These are phyloP conservation scores for Krasilnikovozyma curviuscula DNA, from an alignment of 768 basidiomycete genomes.

Conservation along the genomic window DNA sequence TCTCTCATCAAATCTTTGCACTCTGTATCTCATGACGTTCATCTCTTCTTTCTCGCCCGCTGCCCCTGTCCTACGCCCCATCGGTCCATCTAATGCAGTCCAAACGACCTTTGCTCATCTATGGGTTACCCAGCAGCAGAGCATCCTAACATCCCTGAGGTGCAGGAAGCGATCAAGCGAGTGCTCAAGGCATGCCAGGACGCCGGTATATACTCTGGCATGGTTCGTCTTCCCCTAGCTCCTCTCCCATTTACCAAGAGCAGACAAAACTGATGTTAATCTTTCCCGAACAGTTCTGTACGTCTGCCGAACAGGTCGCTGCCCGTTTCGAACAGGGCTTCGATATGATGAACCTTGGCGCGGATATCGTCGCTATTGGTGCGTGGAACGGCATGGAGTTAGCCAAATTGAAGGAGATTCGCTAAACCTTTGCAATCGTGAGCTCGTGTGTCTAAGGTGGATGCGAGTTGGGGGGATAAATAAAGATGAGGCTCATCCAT, in stretches of 20 bases:
- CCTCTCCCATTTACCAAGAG: not conserved
- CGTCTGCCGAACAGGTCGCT: constrained; percentile 12
- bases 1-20: not conserved
- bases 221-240: no score
- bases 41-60: constrained; percentile 10
- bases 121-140: constrained; percentile 21
- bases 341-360: constrained; percentile 13
- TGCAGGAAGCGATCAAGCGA: constrained; percentile 24
- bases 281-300: constrained; percentile 20
- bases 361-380: no score
- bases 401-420: no score
- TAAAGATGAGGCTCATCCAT: no score
- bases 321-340: constrained; percentile 14
- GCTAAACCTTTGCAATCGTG: no score
- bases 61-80: no score
- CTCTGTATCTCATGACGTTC: not conserved
- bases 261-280: no score
- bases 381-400: no score
- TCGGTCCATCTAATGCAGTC: no score
- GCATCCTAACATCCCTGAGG: constrained; percentile 19
- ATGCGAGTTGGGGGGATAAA: no score
- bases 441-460: no score
- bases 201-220: constrained; percentile 24
- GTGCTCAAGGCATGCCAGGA: constrained; percentile 22
- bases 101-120: constrained; percentile 22